Base-by-base conservation (phyloP, 352 stramenopile genomes). In the Phytophthora pinifolia region DNA sequence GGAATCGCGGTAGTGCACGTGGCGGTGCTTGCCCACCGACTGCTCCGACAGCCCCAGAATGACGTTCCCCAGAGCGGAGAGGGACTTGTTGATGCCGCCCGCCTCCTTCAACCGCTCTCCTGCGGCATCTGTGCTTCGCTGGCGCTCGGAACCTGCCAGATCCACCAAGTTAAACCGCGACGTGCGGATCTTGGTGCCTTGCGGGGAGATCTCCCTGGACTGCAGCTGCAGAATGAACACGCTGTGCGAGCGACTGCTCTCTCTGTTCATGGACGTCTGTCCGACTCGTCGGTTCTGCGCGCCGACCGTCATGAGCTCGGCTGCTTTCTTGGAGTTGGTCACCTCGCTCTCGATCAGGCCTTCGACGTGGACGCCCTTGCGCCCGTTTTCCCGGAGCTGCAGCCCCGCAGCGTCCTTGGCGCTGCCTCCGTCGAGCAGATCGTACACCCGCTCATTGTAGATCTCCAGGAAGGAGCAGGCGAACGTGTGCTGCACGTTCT, bases 81-180 rank as follows among this genome's bases (percentile, higher is more conserved):
- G 81, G 70, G 88, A 98, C 59, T 97, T 92, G 72, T 99, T 99
- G 66, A 99, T 99, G 54, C 94, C 97, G 4, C 87, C 89, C 20
- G 94, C 94, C 60, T 99, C 97, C 72, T 99, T 98, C 53, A 98
- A 72, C 31, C 95, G 87, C 36, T 98, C 90, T 9, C 96, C 97
- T 10, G 83, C 96, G 7, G 96, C 91, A 38, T 98, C 96, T 4
- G 97, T 99, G 64, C 92, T 96, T 14, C 91, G 86, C 54, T 98
- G 96, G 44, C 95, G 97, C 73, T 99, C 97, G 3, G 92, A 98
- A 10, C 97, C 97, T 12, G 97, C 97, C 33, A 99, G 74, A 79
- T 99, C 97, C 14, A 99, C 97, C 22, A 99, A 76, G 63, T 99
- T 99, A 27, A 99, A 91, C 6, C 95, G 94, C 6, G 95, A 98